Evolutionary conservation across 106 monocot genomes (phyloP).

Genomic region (Dendrobium nobile): DNA sequence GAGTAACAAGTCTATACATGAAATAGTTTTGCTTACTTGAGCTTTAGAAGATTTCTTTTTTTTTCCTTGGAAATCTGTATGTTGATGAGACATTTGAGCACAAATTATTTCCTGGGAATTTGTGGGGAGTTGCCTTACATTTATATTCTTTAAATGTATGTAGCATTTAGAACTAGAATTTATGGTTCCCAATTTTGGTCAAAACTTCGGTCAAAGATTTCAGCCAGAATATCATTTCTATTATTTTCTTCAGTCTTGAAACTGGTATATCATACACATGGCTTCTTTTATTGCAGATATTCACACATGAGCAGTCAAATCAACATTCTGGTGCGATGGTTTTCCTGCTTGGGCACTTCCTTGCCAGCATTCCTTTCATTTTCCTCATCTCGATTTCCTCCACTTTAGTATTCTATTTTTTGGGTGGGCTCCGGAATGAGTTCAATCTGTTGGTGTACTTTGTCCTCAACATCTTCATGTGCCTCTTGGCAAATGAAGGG

Average conservation of each 20-base stretch:
- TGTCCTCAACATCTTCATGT: conserved; percentile 76
- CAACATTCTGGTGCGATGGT: conserved; percentile 56
- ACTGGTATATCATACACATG: background rate
- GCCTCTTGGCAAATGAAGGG: conserved; percentile 83
- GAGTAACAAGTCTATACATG: too few species aligned
- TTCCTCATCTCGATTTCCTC: conserved; percentile 79
- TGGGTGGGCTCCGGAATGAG: conserved; percentile 68
- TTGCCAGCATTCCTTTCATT: conserved; percentile 84
- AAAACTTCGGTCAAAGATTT: background rate
- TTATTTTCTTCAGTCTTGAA: background rate
- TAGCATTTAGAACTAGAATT: background rate
- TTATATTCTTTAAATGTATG: too few species aligned
- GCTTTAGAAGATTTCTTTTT: background rate
- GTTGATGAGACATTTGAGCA: background rate
- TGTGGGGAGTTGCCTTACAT: too few species aligned
- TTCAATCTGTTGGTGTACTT: conserved; percentile 95
- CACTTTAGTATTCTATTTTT: conserved; percentile 79
- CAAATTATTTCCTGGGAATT: too few species aligned
- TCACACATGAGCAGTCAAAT: conserved; percentile 64
- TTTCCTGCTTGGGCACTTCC: conserved; percentile 67
- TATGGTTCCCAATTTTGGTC: background rate
- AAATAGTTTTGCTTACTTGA: background rate
- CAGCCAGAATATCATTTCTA: background rate
- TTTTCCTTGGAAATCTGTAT: background rate
- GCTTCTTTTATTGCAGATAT: conserved; percentile 49